These are phyloP conservation scores for Keqinozyma sinolaborantium DNA, from an alignment of 1,139 yeast species.

Conservation along the genomic window DNA sequence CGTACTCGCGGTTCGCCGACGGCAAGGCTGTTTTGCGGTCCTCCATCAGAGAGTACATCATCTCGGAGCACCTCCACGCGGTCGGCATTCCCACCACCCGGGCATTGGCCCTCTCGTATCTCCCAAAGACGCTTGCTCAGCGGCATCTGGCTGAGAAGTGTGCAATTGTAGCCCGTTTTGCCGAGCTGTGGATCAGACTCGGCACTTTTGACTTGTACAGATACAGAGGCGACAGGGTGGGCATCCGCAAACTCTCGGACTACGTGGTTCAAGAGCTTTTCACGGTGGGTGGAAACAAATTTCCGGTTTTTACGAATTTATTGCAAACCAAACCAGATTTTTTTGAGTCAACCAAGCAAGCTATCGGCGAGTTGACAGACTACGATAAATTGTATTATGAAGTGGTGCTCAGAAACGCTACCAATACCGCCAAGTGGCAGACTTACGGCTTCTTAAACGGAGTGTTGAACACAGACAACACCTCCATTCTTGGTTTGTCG, in stretches of 20 bases:
- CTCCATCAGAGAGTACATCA: slow-evolving; percentile 81
- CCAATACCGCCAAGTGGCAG: slow-evolving; percentile 82
- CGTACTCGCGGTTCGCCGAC: slow-evolving; percentile 92
- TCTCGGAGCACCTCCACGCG: slow-evolving; percentile 77
- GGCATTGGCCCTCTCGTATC: slow-evolving; percentile 66
- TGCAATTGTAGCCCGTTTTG: slow-evolving; percentile 81
- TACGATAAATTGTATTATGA: slow-evolving; percentile 75
- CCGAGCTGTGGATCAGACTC: slow-evolving; percentile 81
- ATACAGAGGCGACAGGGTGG: slow-evolving; percentile 66
- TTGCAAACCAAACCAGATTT: slow-evolving; percentile 16
- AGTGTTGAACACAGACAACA: slow-evolving; percentile 90
- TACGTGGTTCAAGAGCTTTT: slow-evolving; percentile 70
- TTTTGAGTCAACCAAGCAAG: slow-evolving; percentile 12
- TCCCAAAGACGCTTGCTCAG: slow-evolving; percentile 77
- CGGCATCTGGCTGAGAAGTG: slow-evolving; percentile 73
- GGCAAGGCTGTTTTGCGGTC: slow-evolving; percentile 92
- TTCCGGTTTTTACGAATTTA: slow-evolving; percentile 29
- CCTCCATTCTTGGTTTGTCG: slow-evolving; percentile 80
- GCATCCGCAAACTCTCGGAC: slow-evolving; percentile 61
- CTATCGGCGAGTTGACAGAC: slow-evolving; percentile 44
- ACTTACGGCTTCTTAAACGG: slow-evolving; percentile 91
- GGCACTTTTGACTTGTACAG: slow-evolving; percentile 89
- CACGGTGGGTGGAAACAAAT: slow-evolving; percentile 27
- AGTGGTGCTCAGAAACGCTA: slow-evolving; percentile 68
- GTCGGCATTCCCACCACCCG: slow-evolving; percentile 86